phyloP scores from a whole-genome alignment of 2,329 filamentous ascomycete species.

The Apiospora aurea region DNA sequence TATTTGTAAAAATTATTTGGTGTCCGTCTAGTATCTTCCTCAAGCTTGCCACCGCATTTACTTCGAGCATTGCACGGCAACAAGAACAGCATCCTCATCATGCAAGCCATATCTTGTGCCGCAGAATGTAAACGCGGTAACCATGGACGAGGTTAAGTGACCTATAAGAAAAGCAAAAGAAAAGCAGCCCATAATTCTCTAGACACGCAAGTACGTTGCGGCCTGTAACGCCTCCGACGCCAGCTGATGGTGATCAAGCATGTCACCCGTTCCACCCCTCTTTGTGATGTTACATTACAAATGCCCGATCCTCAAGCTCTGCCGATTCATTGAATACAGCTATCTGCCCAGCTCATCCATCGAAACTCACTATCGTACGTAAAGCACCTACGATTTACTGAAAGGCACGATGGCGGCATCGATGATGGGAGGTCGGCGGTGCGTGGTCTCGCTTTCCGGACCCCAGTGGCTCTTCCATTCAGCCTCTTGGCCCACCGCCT shows the following conservation, averaged over 20 bases:
- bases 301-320: background rate
- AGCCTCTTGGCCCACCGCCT: slow-evolving; percentile 68
- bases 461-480: slow-evolving; percentile 80
- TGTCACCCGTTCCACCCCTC: background rate
- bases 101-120: background rate
- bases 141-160: background rate
- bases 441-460: slow-evolving; percentile 66
- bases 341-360: background rate
- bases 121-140: background rate
- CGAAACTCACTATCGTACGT: background rate
- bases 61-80: background rate
- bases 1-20: background rate
- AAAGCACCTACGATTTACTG: slow-evolving; percentile 45
- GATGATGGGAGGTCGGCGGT: slow-evolving; percentile 61
- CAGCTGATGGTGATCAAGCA: background rate
- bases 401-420: slow-evolving; percentile 71
- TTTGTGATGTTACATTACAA: slow-evolving; percentile 15
- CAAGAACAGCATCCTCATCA: background rate
- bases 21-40: background rate
- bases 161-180: background rate
- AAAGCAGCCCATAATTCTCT: background rate
- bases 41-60: background rate
- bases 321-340: background rate
- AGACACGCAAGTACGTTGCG: background rate
- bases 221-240: slow-evolving; percentile 12